Evolutionary conservation across 768 basidiomycete genomes (phyloP).

Genomic region (Kwoniella europaea): DNA sequence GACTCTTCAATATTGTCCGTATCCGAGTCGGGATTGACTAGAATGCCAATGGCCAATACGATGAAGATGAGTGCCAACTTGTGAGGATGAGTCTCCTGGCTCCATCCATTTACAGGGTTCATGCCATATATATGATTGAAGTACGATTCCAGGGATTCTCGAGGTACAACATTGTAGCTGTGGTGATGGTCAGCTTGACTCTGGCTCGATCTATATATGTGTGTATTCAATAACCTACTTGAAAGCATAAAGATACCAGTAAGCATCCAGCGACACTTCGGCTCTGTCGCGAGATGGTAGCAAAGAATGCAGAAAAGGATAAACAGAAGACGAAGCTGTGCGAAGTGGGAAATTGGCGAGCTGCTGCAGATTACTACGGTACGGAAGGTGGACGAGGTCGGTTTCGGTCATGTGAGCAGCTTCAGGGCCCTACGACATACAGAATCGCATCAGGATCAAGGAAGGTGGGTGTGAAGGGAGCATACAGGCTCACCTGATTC

Average conservation of each 20-base stretch:
- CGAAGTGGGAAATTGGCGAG: slow-evolving; percentile 12
- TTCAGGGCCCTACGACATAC: not conserved
- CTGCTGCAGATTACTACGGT: not conserved
- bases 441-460: not conserved
- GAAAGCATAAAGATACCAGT: slow-evolving; percentile 6
- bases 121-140: slow-evolving; percentile 3
- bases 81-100: not conserved
- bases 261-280: slow-evolving; percentile 10
- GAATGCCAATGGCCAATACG: slow-evolving; percentile 20
- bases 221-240: no score
- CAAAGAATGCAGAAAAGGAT: not conserved
- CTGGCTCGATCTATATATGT: no score
- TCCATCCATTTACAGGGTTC: not conserved
- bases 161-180: slow-evolving; percentile 23
- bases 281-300: slow-evolving; percentile 20
- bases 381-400: not conserved
- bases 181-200: no score
- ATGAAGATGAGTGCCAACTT: slow-evolving; percentile 17
- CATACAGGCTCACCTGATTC: slow-evolving; percentile 21
- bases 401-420: not conserved
- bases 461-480: not conserved
- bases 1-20: slow-evolving; percentile 1
- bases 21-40: slow-evolving; percentile 16
- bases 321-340: not conserved
- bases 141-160: not conserved